Evolutionary conservation across 768 basidiomycete species (phyloP), one percentile per base, ranked within the genome.

Genomic region (Boletus vermiculosoides): DNA sequence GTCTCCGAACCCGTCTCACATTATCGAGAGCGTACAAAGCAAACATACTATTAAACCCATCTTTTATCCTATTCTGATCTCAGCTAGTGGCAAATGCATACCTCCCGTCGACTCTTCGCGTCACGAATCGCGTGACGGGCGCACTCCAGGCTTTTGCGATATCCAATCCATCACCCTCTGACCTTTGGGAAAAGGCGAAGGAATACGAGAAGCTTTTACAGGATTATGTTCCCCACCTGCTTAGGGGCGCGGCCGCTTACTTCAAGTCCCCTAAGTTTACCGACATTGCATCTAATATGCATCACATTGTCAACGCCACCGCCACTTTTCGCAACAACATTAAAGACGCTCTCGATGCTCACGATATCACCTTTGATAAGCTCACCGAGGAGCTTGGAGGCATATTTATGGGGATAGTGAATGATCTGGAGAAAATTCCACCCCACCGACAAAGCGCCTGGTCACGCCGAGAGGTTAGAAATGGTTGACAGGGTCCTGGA

Each of bases 381-480:
- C 20, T 65, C 31, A 49, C 57, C 0, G 4, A 20, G 3, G 64
- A 65, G 11, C 60, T 66, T 7, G 57, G 59, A n/a, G 11, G 13
- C 3, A 18, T 57, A 5, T 66, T 63, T 20, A 52, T 30, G 56
- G 10, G 0, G 4, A 52, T 54, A 2, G 34, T 49, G 18, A 11
- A 55, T 2, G 46, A 62, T 5, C 8, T 66, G 34, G 23, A 51
- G 44, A 52, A 51, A 2, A 54, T 45, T 12, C 51, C 55, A 23
- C 10, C 36, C 11, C 50, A n/a, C 55, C 0, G 30, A 50, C 20
- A 51, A 51, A n/a, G 52, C 53, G 5, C 48, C 57, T 8, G 25
- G 53, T 3, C 61, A 59, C 11, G n/a, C 54, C 0, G 49, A 57
- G 34, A 55, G 64, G 11, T 23, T 6, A 2, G 16, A 50, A 18